Evolutionary conservation across 306 rosid species (phyloP).

Genomic region (Senna siamea): DNA sequence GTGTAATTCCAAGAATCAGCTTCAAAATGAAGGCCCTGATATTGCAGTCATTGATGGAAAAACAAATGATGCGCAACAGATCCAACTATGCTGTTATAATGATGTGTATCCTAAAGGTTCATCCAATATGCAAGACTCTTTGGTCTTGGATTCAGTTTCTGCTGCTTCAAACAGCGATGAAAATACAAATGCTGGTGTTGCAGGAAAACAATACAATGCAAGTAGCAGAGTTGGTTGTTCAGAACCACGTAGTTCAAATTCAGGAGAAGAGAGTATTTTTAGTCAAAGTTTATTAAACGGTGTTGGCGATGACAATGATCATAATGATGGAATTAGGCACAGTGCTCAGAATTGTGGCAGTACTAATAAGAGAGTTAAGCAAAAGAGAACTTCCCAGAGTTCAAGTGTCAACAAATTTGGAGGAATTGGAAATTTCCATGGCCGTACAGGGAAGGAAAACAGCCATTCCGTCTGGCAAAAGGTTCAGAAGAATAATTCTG

Average conservation of each 20-base stretch:
- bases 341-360: slow-evolving; percentile 43
- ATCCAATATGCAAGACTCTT: slow-evolving; percentile 38
- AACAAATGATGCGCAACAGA: slow-evolving; percentile 35
- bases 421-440: slow-evolving; percentile 45
- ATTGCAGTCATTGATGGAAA: slow-evolving; percentile 36
- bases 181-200: slow-evolving; percentile 35
- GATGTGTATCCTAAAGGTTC: slow-evolving; percentile 36
- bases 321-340: slow-evolving; percentile 44
- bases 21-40: slow-evolving; percentile 33
- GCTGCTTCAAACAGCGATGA: slow-evolving; percentile 52
- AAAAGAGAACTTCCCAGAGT: slow-evolving; percentile 49
- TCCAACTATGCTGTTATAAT: slow-evolving; percentile 34
- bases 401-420: slow-evolving; percentile 55
- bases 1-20: slow-evolving; percentile 45
- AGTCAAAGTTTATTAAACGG: slow-evolving; percentile 39
- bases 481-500: slow-evolving; percentile 64
- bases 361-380: slow-evolving; percentile 60
- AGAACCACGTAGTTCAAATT: slow-evolving; percentile 34
- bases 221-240: slow-evolving; percentile 39
- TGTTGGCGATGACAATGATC: slow-evolving; percentile 36
- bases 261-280: slow-evolving; percentile 42
- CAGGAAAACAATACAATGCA: slow-evolving; percentile 42
- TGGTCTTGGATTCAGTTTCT: slow-evolving; percentile 51
- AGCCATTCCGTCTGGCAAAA: slow-evolving; percentile 81
- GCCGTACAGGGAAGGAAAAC: slow-evolving; percentile 67